Evolutionary conservation across 805 yeast genomes (phyloP), one percentile per base, ranked within the genome.

Genomic region (Hanseniaspora guilliermondii): DNA sequence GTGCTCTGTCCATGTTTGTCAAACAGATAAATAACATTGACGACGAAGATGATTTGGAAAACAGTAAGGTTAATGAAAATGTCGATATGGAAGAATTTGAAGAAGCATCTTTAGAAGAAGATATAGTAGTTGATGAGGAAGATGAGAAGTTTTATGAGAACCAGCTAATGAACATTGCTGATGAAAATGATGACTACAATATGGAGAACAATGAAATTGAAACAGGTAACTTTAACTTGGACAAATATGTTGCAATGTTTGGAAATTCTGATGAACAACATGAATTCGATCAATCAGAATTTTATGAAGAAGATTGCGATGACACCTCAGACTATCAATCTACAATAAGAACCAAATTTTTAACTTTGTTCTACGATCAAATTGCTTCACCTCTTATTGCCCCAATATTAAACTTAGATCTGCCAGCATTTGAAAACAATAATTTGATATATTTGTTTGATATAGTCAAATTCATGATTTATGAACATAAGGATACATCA

Each of bases 71-170:
- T 11, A 27, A 40, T 12, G 39, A 27, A 38, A 41, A 25, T 22
- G 39, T 2, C 6, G 47, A 49, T 16, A 17, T 21, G 9, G 47
- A 33, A 33, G 41, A 38, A 6, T 35, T 33, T 14, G 45, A 41
- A 17, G 52, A 47, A 9, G n/a, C 21, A 1, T 44, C 36, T 7
- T 16, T 17, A 12, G 50, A 47, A 35, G 53, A 49, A 40, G 53
- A 49, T 22, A 30, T 49, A 14, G 7, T 49, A 6, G 53, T 49
- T 19, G 55, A 50, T 27, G 55, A 50, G 30, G 55, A 50, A 19
- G 55, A 50, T 22, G 55, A 50, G 12, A 44, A 37, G 21, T 50
- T 50, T 27, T 50, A 50, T 42, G 55, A 50, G 27, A 35, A 47
- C 16, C 49, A 42, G 16, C 24, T 50, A 4, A 17, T 50, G 37